Conservation (phyloP, 2,329 filamentous ascomycete genomes). For the Exophiala aquamarina region DNA sequence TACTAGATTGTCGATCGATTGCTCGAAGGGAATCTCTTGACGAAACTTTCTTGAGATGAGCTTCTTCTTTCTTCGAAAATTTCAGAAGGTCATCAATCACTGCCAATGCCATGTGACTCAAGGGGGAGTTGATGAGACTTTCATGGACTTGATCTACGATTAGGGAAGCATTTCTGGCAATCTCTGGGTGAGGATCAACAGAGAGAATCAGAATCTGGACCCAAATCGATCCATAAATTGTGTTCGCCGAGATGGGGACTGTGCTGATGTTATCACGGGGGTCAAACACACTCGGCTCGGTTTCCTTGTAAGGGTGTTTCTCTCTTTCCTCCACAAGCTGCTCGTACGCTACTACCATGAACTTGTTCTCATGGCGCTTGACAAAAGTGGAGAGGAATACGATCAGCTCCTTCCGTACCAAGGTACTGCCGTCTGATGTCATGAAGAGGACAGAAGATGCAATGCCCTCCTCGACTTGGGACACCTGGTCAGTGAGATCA, state of each 20-base stretch:
- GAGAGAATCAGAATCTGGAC: conserved; percentile 87
- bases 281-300: conserved; percentile 33
- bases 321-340: conserved; percentile 82
- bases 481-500: conserved; percentile 86
- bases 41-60: conserved; percentile 23
- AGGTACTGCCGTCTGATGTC: conserved; percentile 88
- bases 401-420: conserved; percentile 89
- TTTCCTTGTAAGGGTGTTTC: conserved; percentile 52
- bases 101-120: conserved; percentile 68
- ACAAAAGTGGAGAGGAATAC: conserved; percentile 94
- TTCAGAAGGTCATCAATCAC: conserved; percentile 70
- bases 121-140: conserved; percentile 71
- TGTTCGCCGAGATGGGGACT: conserved; percentile 74
- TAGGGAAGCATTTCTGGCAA: conserved; percentile 79
- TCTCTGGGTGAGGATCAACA: conserved; percentile 91
- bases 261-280: conserved; percentile 29
- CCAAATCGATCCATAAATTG: conserved; percentile 91
- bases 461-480: conserved; percentile 85
- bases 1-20: conserved; percentile 36
- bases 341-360: conserved; percentile 88
- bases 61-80: conserved; percentile 23
- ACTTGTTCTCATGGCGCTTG: conserved; percentile 85
- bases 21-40: conserved; percentile 24
- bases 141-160: conserved; percentile 85
- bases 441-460: conserved; percentile 87